phyloP scores from a whole-genome alignment of 176 grass and related monocot genomes.

The Lolium rigidum region DNA sequence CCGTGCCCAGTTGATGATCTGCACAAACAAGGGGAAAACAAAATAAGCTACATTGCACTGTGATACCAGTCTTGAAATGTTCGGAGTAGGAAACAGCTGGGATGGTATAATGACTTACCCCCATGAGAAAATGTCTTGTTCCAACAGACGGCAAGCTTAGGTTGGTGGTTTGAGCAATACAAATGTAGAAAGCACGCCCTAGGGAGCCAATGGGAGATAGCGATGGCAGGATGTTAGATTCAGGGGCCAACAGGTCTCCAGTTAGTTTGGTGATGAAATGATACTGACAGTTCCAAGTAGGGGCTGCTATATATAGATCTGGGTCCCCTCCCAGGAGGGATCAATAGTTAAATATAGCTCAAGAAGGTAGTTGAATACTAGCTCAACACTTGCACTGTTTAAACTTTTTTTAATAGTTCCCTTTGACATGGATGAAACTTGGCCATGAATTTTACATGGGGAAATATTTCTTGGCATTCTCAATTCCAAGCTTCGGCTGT shows the following conservation, averaged over 20 bases:
- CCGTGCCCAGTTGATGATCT: conserved; percentile 90
- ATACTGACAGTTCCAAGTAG: neutral
- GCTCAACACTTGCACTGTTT: neutral
- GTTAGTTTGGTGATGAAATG: neutral
- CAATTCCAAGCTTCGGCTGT: neutral
- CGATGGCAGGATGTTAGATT: conserved; percentile 27
- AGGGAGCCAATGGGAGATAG: neutral
- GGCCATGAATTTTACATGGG: neutral
- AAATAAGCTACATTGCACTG: neutral
- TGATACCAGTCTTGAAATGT: neutral
- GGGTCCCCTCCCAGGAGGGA: conserved; percentile 23
- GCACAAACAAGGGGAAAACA: neutral
- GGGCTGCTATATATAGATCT: neutral
- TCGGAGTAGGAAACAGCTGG: neutral
- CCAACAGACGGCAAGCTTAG: conserved; percentile 25
- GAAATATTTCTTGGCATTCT: neutral
- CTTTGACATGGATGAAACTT: neutral
- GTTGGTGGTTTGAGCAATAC: neutral
- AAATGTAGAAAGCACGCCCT: neutral
- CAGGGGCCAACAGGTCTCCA: conserved; percentile 8
- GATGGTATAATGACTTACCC: conserved; percentile 37
- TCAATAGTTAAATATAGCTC: conserved; percentile 36
- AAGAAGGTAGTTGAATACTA: conserved; percentile 34
- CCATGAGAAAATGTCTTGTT: conserved; percentile 42
- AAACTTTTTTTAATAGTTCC: too few relatives aligned